Evolutionary conservation across 2,329 filamentous ascomycete genomes (phyloP).

Genomic region (Anisogramma anomala): DNA sequence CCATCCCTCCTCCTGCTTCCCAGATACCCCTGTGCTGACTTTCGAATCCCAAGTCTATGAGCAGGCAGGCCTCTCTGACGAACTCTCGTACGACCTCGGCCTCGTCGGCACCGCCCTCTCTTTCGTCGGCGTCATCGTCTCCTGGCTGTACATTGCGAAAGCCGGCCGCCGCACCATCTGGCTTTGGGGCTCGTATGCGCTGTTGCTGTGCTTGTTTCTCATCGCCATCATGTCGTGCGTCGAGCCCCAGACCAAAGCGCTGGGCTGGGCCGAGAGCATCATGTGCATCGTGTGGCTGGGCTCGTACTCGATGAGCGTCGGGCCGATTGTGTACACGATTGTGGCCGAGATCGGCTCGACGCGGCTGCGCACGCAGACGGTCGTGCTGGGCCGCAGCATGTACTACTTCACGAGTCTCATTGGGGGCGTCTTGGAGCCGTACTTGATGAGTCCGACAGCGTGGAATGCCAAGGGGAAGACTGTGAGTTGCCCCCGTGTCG

Average conservation of each 20-base stretch:
- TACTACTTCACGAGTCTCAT: conserved; percentile 33
- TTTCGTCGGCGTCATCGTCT: conserved; percentile 31
- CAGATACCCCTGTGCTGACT: neutral
- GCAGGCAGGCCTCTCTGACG: conserved; percentile 29
- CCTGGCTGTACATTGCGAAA: conserved; percentile 31
- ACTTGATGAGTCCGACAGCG: conserved; percentile 27
- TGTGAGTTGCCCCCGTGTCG: conserved; percentile 13
- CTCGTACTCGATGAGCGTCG: conserved; percentile 32
- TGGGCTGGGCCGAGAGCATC: conserved; percentile 30
- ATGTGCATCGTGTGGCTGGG: conserved; percentile 34
- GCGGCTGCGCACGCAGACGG: conserved; percentile 34
- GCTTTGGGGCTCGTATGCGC: conserved; percentile 27
- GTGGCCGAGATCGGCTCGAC: conserved; percentile 33
- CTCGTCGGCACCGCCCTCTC: conserved; percentile 32
- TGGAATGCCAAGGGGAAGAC: conserved; percentile 32
- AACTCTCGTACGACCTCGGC: conserved; percentile 29
- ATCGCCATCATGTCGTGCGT: conserved; percentile 31
- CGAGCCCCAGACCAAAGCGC: conserved; percentile 23
- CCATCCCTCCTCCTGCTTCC: neutral
- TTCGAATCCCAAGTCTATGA: conserved; percentile 25
- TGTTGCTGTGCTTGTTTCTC: conserved; percentile 29
- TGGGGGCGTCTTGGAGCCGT: conserved; percentile 27
- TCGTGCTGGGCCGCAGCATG: conserved; percentile 31
- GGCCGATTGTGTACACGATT: conserved; percentile 34
- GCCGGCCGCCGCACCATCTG: conserved; percentile 33